A percentile compares a stretch with the other conserved stretches of the same genome.
Evolutionary conservation across 2,329 filamentous ascomycete species (phyloP).

Genomic region (Colletotrichum aenigma): DNA sequence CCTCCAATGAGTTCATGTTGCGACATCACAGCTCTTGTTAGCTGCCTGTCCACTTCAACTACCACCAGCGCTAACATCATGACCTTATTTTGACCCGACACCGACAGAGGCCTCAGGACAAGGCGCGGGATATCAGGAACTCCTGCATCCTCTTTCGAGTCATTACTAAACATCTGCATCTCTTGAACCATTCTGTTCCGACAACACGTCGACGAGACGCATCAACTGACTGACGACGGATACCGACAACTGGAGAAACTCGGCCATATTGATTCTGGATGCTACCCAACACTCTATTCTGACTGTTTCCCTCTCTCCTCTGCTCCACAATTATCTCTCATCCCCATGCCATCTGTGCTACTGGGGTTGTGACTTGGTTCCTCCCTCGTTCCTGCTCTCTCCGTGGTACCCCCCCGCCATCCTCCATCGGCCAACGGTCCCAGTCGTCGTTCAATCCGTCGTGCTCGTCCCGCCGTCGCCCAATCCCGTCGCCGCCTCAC

Average conservation of each 20-base stretch:
- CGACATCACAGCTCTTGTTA: not conserved
- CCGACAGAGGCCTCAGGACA: not conserved
- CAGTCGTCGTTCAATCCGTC: not conserved
- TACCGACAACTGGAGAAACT: not conserved
- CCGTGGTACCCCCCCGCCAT: constrained; percentile 7
- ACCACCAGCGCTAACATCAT: not conserved
- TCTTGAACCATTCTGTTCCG: not conserved
- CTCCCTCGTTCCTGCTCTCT: not conserved
- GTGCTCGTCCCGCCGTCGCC: constrained; percentile 4
- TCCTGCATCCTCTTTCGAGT: constrained; percentile 2
- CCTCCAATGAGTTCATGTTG: not conserved
- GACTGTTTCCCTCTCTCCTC: not conserved
- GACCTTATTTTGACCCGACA: not conserved
- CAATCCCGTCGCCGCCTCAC: constrained; percentile 20
- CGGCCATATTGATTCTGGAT: not conserved
- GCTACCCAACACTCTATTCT: not conserved
- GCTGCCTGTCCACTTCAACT: not conserved
- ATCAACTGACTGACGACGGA: not conserved
- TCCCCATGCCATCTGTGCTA: not conserved
- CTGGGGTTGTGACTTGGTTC: not conserved
- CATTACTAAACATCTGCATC: constrained; percentile 2
- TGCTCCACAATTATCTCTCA: constrained; percentile 9
- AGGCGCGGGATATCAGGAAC: not conserved
- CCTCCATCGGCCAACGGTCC: not conserved
- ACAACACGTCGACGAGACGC: not conserved